Base-by-base conservation (phyloP, 805 yeast genomes). In the Kuraishia floccosa region DNA sequence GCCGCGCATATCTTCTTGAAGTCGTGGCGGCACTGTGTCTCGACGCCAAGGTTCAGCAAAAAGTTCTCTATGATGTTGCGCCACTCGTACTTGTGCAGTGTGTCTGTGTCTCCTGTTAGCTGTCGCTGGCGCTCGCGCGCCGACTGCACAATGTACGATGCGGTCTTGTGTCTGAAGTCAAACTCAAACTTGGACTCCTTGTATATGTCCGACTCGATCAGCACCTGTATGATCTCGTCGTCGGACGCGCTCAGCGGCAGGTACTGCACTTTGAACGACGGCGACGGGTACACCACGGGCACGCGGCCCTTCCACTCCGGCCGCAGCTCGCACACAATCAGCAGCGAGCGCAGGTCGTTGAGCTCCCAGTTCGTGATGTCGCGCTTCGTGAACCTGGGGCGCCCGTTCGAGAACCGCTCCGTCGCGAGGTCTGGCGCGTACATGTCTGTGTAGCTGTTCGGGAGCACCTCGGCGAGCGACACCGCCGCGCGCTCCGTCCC, bases 61-160 rank as follows among this genome's bases (percentile, higher is more conserved):
- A 69, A 80, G 50, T 77, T 79, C 39, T 80, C 89, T 35, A 80
- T 74, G 17, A 80, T 66, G 43, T 77, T 75, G 40, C 87, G 58
- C 84, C 86, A 78, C 47, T 79, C 82, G 17, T 44, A 52, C 34
- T 52, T 52, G 39, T 71, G 75, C n/a, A n/a, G n/a, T n/a, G n/a
- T n/a, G n/a, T n/a, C n/a, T n/a, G n/a, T n/a, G n/a, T n/a, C n/a
- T n/a, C n/a, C n/a, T n/a, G n/a, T n/a, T n/a, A n/a, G n/a, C n/a
- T n/a, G n/a, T n/a, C n/a, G n/a, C n/a, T n/a, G n/a, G 37, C 78
- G 52, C 31, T 55, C 42, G 39, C 77, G 57, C 4, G 80, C 79
- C 10, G 75, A 63, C 31, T 60, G 55, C 6, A 79, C 70, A 2
- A 82, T 75, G 46, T 68, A 75, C 36, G 54, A 56, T 0, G 86